phyloP scores from a whole-genome alignment of 75 land plant species.

The Pinus tabuliformis region DNA sequence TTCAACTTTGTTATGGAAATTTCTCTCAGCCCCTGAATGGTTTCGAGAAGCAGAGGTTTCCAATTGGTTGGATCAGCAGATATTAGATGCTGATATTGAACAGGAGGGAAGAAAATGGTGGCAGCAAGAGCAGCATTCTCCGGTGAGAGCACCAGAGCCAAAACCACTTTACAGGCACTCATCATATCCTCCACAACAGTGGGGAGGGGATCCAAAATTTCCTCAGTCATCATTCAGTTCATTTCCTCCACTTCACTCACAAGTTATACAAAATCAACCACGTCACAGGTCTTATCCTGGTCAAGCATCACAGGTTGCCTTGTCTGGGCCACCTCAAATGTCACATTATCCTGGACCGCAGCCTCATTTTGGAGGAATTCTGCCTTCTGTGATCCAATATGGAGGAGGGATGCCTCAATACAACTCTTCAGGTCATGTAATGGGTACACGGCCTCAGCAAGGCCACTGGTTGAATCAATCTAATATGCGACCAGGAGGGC shows the following conservation, averaged over 20 bases:
- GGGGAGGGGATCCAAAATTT: slow-evolving; percentile 44
- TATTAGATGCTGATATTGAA: slow-evolving; percentile 42
- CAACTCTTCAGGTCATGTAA: slow-evolving; percentile 22
- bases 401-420: slow-evolving; percentile 39
- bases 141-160: slow-evolving; percentile 31
- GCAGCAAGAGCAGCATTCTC: slow-evolving; percentile 54
- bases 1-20: background rate
- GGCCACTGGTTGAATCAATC: slow-evolving; percentile 60
- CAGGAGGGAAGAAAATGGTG: slow-evolving; percentile 66
- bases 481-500: slow-evolving; percentile 31
- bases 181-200: slow-evolving; percentile 55
- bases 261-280: slow-evolving; percentile 43
- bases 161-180: slow-evolving; percentile 49
- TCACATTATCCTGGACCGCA: slow-evolving; percentile 45
- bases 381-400: slow-evolving; percentile 35
- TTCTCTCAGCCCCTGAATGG: slow-evolving; percentile 56
- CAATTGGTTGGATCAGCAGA: slow-evolving; percentile 58
- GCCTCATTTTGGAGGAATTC: slow-evolving; percentile 23
- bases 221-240: slow-evolving; percentile 52
- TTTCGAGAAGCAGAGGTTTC: slow-evolving; percentile 40
- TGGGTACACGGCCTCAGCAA: slow-evolving; percentile 36
- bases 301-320: slow-evolving; percentile 35
- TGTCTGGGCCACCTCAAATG: slow-evolving; percentile 34
- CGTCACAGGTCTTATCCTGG: slow-evolving; percentile 25
- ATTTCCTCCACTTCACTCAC: slow-evolving; percentile 53